phyloP scores from a whole-genome alignment of 1,284 basidiomycete genomes.

The Trametes pubescens region DNA sequence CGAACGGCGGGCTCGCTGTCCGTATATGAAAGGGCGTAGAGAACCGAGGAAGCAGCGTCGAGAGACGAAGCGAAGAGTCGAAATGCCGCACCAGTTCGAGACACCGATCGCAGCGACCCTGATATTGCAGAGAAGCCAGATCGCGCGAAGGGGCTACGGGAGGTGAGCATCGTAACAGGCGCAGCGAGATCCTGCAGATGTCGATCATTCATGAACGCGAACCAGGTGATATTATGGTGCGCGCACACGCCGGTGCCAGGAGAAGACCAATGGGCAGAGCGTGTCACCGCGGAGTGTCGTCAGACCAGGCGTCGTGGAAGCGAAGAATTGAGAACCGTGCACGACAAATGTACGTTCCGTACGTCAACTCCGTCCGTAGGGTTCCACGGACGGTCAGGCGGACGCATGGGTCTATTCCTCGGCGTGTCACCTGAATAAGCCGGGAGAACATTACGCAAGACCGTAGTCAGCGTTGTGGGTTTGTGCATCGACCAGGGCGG shows the following conservation, averaged over 20 bases:
- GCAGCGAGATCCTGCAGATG: conserved; percentile 18
- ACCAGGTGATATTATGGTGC: conserved; percentile 7
- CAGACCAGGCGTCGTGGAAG: conserved; percentile 17
- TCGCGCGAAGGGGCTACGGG: conserved; percentile 18
- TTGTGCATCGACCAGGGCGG: conserved; percentile 3
- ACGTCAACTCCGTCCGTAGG: conserved; percentile 23
- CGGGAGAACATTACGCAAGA: conserved; percentile 15
- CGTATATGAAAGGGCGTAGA: background rate
- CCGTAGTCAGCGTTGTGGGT: conserved; percentile 6
- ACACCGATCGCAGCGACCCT: conserved; percentile 16
- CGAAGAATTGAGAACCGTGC: conserved; percentile 17
- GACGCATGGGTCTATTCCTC: conserved; percentile 11
- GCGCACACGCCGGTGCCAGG: conserved; percentile 13
- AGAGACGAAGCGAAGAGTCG: conserved; percentile 6
- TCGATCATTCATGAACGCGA: conserved; percentile 24
- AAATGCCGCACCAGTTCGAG: background rate
- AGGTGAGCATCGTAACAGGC: conserved; percentile 9
- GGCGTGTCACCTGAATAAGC: conserved; percentile 8
- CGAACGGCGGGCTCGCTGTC: conserved; percentile 1
- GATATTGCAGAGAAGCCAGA: conserved; percentile 17
- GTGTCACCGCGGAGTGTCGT: conserved; percentile 13
- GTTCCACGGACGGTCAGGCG: conserved; percentile 31
- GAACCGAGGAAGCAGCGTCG: conserved; percentile 5
- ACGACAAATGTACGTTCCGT: conserved; percentile 28
- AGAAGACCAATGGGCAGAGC: conserved; percentile 13